Evolutionary conservation across 306 rosid species (phyloP).

Genomic region (Begonia loranthoides): DNA sequence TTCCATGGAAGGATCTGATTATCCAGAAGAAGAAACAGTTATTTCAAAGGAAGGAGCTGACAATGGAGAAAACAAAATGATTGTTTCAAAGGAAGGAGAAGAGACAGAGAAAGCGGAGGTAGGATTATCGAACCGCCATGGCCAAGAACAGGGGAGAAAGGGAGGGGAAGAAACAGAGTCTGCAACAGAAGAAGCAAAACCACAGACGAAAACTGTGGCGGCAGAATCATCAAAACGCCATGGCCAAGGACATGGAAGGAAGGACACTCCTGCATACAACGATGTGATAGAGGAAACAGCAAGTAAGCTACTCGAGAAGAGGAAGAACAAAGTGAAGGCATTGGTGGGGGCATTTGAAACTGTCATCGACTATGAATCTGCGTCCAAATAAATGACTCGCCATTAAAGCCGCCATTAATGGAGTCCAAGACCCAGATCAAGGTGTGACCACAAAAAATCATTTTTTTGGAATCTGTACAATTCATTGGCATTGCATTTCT

Average conservation of each 20-base stretch:
- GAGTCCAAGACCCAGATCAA: too few relatives aligned
- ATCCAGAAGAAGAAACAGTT: constrained; percentile 13
- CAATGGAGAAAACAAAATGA: constrained; percentile 12
- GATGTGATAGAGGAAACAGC: constrained; percentile 59
- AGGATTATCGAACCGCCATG: constrained; percentile 8
- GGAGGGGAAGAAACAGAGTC: background rate
- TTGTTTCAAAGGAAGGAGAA: constrained; percentile 9
- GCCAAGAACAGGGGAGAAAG: background rate
- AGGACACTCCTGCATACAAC: constrained; percentile 46
- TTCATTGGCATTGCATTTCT: too few relatives aligned
- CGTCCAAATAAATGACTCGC: constrained; percentile 25
- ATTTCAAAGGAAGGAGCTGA: constrained; percentile 8
- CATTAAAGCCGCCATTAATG: too few relatives aligned
- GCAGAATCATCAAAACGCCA: constrained; percentile 7
- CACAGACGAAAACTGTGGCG: background rate
- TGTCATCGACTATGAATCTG: constrained; percentile 68
- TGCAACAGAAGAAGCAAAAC: background rate
- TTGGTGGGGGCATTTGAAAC: constrained; percentile 90
- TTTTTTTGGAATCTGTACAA: too few relatives aligned
- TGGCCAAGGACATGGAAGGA: constrained; percentile 20
- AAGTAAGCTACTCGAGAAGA: constrained; percentile 39
- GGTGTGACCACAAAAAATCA: too few relatives aligned
- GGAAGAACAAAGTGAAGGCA: constrained; percentile 68
- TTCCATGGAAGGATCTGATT: constrained; percentile 6
- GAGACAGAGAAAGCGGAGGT: constrained; percentile 6